phyloP scores from a whole-genome alignment of 495 filamentous ascomycete species.

The Extremus antarcticus region DNA sequence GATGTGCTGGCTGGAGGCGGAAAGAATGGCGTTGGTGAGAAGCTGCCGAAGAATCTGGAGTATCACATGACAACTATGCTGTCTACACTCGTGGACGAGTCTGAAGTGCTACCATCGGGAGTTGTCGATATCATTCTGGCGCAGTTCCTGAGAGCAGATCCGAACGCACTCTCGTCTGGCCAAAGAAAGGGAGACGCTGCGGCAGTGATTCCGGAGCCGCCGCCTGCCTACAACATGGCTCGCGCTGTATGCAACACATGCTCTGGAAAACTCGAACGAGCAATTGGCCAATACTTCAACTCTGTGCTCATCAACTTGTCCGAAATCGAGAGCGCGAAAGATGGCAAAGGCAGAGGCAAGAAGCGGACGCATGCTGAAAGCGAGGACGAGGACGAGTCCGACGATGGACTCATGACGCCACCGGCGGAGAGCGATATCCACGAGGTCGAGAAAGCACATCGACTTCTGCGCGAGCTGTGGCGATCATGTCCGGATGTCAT shows the following conservation, averaged over 20 bases:
- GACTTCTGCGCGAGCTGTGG: conserved; percentile 85
- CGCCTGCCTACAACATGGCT: conserved; percentile 90
- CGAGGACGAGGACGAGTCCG: conserved; percentile 50
- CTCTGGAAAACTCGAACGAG: conserved; percentile 84
- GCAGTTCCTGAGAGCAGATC: conserved; percentile 83
- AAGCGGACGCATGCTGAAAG: conserved; percentile 24
- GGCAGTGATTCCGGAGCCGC: conserved; percentile 65
- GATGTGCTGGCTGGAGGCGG: conserved; percentile 77
- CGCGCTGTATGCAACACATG: conserved; percentile 85
- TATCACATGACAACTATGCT: conserved; percentile 82
- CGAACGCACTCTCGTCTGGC: conserved; percentile 36
- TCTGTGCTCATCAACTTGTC: conserved; percentile 89
- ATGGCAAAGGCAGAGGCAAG: conserved; percentile 33
- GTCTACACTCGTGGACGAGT: conserved; percentile 77
- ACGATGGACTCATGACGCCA: conserved; percentile 51
- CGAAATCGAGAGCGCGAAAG: conserved; percentile 29
- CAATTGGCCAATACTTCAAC: conserved; percentile 93
- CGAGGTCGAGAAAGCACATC: conserved; percentile 81
- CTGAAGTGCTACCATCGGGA: conserved; percentile 60
- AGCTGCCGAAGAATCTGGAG: conserved; percentile 80
- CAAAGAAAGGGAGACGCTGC: conserved; percentile 51
- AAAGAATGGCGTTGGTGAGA: conserved; percentile 63
- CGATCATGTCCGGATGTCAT: conserved; percentile 79
- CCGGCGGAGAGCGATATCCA: conserved; percentile 73
- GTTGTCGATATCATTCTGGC: conserved; percentile 91